Base-by-base conservation (phyloP, 352 stramenopile species). In the Phytophthora macrochlamydospora region DNA sequence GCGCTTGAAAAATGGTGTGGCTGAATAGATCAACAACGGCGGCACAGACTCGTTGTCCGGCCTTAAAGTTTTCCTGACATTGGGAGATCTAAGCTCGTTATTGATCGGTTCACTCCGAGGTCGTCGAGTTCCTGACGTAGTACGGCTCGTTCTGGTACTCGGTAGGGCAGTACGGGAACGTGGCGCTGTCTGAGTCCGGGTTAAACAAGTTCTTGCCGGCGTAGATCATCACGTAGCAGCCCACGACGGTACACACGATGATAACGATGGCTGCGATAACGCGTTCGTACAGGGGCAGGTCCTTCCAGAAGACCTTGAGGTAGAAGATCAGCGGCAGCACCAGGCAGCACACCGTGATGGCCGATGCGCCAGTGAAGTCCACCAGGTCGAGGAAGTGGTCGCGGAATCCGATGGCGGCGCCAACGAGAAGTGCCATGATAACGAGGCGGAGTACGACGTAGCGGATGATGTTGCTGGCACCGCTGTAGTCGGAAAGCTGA, bases 271-370 rank as follows among this genome's bases (percentile, higher is more conserved):
- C 13, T 12, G 71, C 76, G 44, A 69, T 38, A n/a, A 72, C 38
- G 37, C 76, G 73, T 51, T 85, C 76, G 62, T 79, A 79, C 2
- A 85, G 46, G 0, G 71, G 67, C 37, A 85, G 63, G 29, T 62
- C 62, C n/a, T 35, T 60, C 71, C 74, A 80, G 46, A 80, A 65
- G 14, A 73, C 62, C 71, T 84, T 84, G 50, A 86, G 57, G 61
- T 83, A 86, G 55, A 86, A 81, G 28, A 75, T 46, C 28, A 83
- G 71, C 38, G 77, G 77, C 44, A 86, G 58, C 30, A 83, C 67
- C 33, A 83, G 69, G 64, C 75, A 83, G 65, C 72, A 80, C 40
- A 80, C 61, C 1, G 75, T 73, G 48, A 79, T 83, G 38, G 69
- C 60, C 24, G 75, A 83, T 13, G 77, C 71, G 24, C 77, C 77